These are phyloP conservation scores for Penicillium crystallinum DNA, from an alignment of 495 filamentous ascomycete species.

Conservation along the genomic window DNA sequence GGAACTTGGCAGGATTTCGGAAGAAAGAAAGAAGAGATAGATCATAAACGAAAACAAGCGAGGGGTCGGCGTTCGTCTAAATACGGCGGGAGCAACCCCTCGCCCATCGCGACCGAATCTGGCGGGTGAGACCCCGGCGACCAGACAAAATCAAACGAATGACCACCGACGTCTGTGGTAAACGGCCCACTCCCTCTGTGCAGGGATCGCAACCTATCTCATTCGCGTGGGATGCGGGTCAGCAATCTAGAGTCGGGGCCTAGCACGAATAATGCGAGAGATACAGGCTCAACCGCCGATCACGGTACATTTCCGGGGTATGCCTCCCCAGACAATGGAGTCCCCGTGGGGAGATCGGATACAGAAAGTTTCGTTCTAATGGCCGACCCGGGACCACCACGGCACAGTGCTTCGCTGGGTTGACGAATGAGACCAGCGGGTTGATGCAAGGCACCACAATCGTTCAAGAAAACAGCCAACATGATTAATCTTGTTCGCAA, in stretches of 20 bases:
- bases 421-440: neutral
- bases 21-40: neutral
- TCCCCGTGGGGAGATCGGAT: neutral
- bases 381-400: neutral
- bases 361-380: neutral
- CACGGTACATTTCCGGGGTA: constrained; percentile 2
- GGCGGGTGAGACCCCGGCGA: neutral
- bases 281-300: constrained; percentile 5
- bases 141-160: neutral
- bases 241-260: constrained; percentile 1
- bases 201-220: neutral
- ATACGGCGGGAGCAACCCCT: neutral
- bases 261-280: neutral
- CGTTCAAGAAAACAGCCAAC: neutral
- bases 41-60: neutral
- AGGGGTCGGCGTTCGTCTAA: neutral
- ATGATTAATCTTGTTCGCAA: neutral
- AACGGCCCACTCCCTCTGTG: neutral
- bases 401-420: neutral
- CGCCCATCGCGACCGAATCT: neutral
- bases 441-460: neutral
- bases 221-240: constrained; percentile 4
- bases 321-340: neutral
- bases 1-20: neutral
- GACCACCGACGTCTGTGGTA: neutral